A percentile compares a stretch with the other conserved stretches of the same genome.
phyloP scores from a whole-genome alignment of 768 basidiomycete genomes.

The Lyophyllum atratum region DNA sequence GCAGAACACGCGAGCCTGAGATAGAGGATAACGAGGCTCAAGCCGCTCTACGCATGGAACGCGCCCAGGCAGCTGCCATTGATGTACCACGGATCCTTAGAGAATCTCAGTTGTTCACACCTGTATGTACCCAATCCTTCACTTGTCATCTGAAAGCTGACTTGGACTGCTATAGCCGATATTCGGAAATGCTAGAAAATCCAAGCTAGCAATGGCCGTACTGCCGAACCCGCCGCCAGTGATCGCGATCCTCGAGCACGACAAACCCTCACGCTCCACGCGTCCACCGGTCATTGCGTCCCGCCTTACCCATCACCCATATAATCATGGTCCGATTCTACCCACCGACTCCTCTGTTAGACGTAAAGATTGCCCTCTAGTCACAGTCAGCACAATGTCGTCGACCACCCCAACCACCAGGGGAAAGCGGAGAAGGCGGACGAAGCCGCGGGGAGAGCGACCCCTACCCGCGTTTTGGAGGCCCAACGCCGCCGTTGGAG shows the following conservation, averaged over 20 bases:
- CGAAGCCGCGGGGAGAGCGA: slow-evolving; percentile 23
- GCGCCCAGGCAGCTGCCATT: slow-evolving; percentile 41
- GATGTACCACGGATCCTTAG: slow-evolving; percentile 32
- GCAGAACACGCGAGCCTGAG: slow-evolving; percentile 51
- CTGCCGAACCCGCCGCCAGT: slow-evolving; percentile 15
- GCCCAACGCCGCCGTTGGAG: slow-evolving; percentile 34
- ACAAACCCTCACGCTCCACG: slow-evolving; percentile 35
- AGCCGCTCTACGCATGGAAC: slow-evolving; percentile 43
- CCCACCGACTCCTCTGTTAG: slow-evolving; percentile 1
- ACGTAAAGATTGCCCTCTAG: slow-evolving; percentile 21
- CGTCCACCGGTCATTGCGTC: slow-evolving; percentile 39
- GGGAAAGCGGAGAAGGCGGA: slow-evolving; percentile 16
- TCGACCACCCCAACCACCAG: neutral
- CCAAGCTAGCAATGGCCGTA: neutral
- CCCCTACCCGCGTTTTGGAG: slow-evolving; percentile 42
- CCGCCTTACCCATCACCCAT: slow-evolving; percentile 33
- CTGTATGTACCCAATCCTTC: slow-evolving; percentile 10
- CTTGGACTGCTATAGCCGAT: neutral
- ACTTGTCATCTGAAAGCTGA: neutral
- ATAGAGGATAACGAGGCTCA: slow-evolving; percentile 46
- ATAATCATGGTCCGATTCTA: slow-evolving; percentile 20
- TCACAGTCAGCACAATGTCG: slow-evolving; percentile 17
- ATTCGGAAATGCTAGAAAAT: slow-evolving; percentile 1
- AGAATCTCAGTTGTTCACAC: slow-evolving; percentile 20
- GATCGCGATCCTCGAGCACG: slow-evolving; percentile 30